These are phyloP conservation scores for Ichthyophthirius multifiliis DNA, from an alignment of 169 alveolate genomes.

Conservation along the genomic window DNA sequence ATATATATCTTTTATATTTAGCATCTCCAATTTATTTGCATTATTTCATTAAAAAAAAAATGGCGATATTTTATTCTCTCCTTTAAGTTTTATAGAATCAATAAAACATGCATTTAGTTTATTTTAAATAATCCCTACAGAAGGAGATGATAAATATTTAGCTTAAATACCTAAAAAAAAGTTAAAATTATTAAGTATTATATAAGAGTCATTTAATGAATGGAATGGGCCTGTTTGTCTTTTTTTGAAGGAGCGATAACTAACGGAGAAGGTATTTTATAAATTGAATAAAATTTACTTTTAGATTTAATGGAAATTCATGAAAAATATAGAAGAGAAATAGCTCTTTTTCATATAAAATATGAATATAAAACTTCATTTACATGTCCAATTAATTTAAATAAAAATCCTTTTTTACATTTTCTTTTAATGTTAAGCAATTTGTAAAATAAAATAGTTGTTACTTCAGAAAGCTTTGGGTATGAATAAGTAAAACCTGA, in stretches of 20 bases:
- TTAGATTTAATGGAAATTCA: background rate
- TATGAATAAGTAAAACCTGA: too few relatives aligned
- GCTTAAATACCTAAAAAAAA: background rate
- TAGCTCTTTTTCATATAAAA: background rate
- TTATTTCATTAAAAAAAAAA: background rate
- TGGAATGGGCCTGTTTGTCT: background rate
- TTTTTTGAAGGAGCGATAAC: background rate
- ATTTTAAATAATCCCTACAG: background rate
- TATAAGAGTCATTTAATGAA: background rate
- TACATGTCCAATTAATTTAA: background rate
- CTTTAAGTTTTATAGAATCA: background rate
- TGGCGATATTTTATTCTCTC: too few relatives aligned
- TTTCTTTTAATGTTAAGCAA: background rate
- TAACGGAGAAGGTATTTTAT: background rate
- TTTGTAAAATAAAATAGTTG: background rate
- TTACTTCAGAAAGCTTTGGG: background rate
- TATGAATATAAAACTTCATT: background rate
- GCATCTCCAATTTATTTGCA: background rate
- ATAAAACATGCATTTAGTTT: background rate
- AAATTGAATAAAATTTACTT: background rate
- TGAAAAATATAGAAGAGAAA: constrained; percentile 11
- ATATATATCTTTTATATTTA: background rate
- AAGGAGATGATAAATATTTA: background rate
- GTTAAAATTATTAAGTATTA: background rate
- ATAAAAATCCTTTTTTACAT: background rate